Evolutionary conservation across 164 flowering plant species (phyloP), one percentile per base, ranked within the genome.

Genomic region (Macadamia integrifolia): DNA sequence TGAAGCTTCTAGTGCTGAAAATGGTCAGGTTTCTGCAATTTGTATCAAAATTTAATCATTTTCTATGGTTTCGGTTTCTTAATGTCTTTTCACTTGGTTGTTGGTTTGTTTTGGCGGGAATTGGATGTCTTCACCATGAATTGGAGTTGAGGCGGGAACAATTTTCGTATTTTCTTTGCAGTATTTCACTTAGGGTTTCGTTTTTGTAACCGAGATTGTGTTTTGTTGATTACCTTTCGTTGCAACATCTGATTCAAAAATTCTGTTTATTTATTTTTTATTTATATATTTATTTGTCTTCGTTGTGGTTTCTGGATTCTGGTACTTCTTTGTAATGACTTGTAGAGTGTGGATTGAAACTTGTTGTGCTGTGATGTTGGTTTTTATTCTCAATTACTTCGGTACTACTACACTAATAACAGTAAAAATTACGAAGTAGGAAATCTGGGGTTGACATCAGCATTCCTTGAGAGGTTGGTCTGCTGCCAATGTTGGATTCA

Each of bases 81-180:
- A 23, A 17, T 9, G 30, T 12, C 0, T 14, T 12, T 53, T 30
- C 23, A 10, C 13, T 9, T 35, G 12, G 28, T 56, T 31, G 31
- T 6, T 18, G 9, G 6, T 44, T 43, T 52, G 49, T 43, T 1
- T 30, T 31, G 31, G 56, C 57, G n/a, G 66, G 35, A 43, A 43
- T 66, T 40, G 32, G 2, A 35, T 2, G n/a, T 66, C 28, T 56
- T n/a, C 15, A 17, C 28, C 10, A 5, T 61, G 69, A 52, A 35
- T 66, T 56, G 71, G 48, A 66, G 57, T 56, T 52, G 55, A 57
- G 71, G 70, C 58, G 71, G 67, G 66, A 72, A 67, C 52, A 43
- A 56, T 57, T 1, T 29, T 52, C 42, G 29, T 66, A 7, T 23
- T 28, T 59, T 29, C 1, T 6, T 35, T 5, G 40, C 15, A 1